Base-by-base conservation (phyloP, 2,329 filamentous ascomycete genomes). In the Fusarium ambrosium region DNA sequence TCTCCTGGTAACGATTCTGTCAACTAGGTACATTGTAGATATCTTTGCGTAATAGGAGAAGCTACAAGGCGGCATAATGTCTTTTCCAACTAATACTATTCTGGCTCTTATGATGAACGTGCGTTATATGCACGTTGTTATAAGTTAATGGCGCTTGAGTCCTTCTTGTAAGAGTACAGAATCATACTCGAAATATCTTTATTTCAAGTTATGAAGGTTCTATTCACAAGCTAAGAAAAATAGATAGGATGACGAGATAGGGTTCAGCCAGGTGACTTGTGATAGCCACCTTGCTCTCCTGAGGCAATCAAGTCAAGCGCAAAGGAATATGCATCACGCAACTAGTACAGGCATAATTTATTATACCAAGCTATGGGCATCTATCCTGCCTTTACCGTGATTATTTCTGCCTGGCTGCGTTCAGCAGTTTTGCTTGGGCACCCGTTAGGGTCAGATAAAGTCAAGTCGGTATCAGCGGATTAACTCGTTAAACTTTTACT, bases 401-500 rank as follows among this genome's bases (percentile, higher is more conserved):
- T 29, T 51, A 10, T 20, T 18, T 51, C 18, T 53, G 24, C n/a
- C 18, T 13, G 6, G 24, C 4, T 6, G 10, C 16, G 18, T 18
- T 11, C 2, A 2, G 1, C 2, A 18, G 24, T 1, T n/a, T 53
- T 53, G 9, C 48, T n/a, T n/a, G 1, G 27, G 27, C 4, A 20
- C 4, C 6, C 2, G 16, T 36, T 2, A 9, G 13, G 1, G n/a
- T 16, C 29, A 20, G 7, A 32, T 24, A 8, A 32, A 16, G n/a
- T 6, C 13, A 32, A 22, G n/a, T 9, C 14, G 34, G 36, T 20
- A 22, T 39, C 5, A 51, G 20, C 6, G n/a, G 14, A 18, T 16
- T 59, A 41, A 60, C 32, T 68, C 45, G 36, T 69, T 55, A 41
- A 68, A 72, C 41, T 65, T 45, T 60, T 61, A 61, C 68, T 76